Evolutionary conservation across 176 grass and related monocot genomes (phyloP), one percentile per base, ranked within the genome.

Genomic region (Raddia distichophylla): DNA sequence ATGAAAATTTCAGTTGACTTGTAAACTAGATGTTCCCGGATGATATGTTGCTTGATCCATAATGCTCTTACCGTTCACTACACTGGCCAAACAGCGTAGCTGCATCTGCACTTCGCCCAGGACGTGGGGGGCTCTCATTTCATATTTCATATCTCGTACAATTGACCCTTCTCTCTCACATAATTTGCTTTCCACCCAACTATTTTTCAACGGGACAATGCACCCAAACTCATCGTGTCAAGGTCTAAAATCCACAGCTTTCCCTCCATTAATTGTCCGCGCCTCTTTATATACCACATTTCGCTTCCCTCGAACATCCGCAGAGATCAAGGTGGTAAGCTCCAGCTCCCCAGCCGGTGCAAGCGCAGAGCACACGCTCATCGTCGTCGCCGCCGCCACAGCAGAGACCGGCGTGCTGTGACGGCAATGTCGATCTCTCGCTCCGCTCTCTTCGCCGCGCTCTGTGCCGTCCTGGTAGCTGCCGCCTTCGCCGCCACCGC

Each of bases 401-500:
- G 61, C 35, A 80, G 51, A 45, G 64, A 16, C 64, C 50, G 7
- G 37, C 50, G 51, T 10, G 14, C 11, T 9, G 5, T 18, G 3
- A 6, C 32, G 51, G 68, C 52, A 46, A 69, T 80, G 78, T 32
- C 64, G 13, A 65, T 65, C 51, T 69, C 64, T 32, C 35, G 65
- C 51, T 59, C 52, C 52, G 37, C 19, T 53, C 1, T 59, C 52
- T 56, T 66, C 10, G 64, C 64, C n/a, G 6, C 45, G 19, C 14
- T 80, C 54, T 70, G 69, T 42, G 65, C 78, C 14, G 65, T 60
- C 65, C 52, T 80, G 19, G 37, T 53, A 59, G 52, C 5, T 3
- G 11, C 55, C 56, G n/a, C 73, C n/a, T 27, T 46, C 40, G 53
- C 53, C 15, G 78, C 65, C 64, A 80, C 65, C 49, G 64, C 77